Percentiles rank a stretch among this genome's conserved stretches.
phyloP scores from a whole-genome alignment of 23 red algal species.

The Rhodosorus marinus region DNA sequence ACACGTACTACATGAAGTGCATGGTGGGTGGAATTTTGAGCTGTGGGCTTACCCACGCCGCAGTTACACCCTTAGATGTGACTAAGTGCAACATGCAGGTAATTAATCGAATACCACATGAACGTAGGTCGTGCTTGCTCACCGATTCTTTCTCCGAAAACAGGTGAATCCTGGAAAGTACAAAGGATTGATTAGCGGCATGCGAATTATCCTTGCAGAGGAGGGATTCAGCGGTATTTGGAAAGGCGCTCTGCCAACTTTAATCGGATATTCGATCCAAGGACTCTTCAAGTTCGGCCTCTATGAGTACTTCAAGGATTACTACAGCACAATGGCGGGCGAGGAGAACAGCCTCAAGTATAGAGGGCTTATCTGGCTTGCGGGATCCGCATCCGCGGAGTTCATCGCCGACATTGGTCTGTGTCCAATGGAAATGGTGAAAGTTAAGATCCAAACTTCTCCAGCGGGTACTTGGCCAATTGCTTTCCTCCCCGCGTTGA shows the following conservation, averaged over 20 bases:
- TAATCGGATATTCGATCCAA: constrained; percentile 81
- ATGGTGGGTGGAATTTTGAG: constrained; percentile 46
- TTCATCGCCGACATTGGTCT: constrained; percentile 94
- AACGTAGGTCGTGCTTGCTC: too few species aligned
- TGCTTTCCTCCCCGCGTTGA: constrained; percentile 24
- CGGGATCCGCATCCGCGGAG: constrained; percentile 69
- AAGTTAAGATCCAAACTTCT: constrained; percentile 68
- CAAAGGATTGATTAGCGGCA: constrained; percentile 16
- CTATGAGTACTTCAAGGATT: constrained; percentile 97
- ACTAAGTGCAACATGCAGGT: constrained; percentile 69
- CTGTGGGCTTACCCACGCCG: constrained; percentile 59
- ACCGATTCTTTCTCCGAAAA: too few species aligned
- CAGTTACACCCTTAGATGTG: constrained; percentile 48
- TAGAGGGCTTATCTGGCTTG: constrained; percentile 57
- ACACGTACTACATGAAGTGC: constrained; percentile 44
- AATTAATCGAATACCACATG: too few species aligned
- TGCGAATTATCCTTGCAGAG: constrained; percentile 55
- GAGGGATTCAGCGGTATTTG: constrained; percentile 52
- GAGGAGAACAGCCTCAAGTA: constrained; percentile 59
- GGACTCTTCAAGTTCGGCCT: constrained; percentile 96
- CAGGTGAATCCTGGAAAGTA: constrained; percentile 53
- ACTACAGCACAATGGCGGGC: constrained; percentile 61
- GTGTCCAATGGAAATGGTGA: constrained; percentile 91
- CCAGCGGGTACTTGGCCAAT: constrained; percentile 40
- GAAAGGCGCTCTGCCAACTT: constrained; percentile 66